Evolutionary conservation across 2,329 filamentous ascomycete genomes (phyloP), one percentile per base, ranked within the genome.

Genomic region (Phaeophleospora eucalypticola): DNA sequence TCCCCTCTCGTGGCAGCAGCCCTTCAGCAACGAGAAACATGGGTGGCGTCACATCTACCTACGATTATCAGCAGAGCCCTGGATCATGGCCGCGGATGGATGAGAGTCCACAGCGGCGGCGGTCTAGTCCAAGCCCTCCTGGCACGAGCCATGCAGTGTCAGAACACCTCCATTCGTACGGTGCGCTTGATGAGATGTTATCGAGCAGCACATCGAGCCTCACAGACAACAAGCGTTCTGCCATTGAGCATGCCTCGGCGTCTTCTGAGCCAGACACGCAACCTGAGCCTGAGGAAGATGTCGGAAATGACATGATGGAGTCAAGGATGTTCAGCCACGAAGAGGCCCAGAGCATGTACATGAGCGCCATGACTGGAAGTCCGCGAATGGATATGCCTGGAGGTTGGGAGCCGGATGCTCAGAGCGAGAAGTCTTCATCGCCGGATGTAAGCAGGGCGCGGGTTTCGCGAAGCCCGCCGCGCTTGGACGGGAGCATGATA

Each of bases 271-370:
- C 35, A 9, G 36, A 43, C 16, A 46, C 40, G 9, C 38, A 45
- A 4, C 42, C 36, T 15, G 49, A 52, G 3, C 18, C 14, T 12
- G 12, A 46, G 35, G 46, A 38, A 17, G 17, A 24, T 14, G 42
- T 51, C 16, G 49, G 41, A n/a, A 51, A 60, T n/a, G 61, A 61
- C n/a, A 50, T 68, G 56, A 41, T 66, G 10, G 58, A 70, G 52
- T 91, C 87, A 4, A 83, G 80, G 34, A 61, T 89, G 1, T 91
- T 86, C 60, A 88, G 80, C 29, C 86, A 89, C 48, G 85, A 89
- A 51, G 86, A 91, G 52, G 87, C 86, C 0, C 83, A 88, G 61
- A 93, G 88, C 64, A 87, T 94, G 83, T 94, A 93, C 58, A 84
- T 89, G 82, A 91, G 81, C 60, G 81, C 78, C 9, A 70, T 82